Evolutionary conservation across 345 rosid genomes (phyloP).

Genomic region (Pugionium dolabratum): DNA sequence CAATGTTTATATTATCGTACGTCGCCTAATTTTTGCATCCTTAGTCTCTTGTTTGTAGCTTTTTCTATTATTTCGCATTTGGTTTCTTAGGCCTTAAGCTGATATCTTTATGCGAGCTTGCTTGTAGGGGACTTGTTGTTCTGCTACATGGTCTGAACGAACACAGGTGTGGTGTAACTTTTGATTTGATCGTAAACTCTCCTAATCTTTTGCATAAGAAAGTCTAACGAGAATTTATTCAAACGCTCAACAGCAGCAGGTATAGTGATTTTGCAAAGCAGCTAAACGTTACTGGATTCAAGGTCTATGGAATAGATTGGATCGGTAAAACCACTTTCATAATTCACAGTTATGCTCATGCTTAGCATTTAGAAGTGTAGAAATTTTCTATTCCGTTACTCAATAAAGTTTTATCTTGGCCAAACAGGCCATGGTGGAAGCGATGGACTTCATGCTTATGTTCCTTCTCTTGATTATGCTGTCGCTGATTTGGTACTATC

Average conservation of each 20-base stretch:
- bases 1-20: not conserved
- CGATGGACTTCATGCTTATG: constrained; percentile 86
- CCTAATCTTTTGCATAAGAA: not conserved
- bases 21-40: not conserved
- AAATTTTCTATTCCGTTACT: not conserved
- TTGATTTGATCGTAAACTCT: constrained; percentile 14
- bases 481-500: constrained; percentile 67
- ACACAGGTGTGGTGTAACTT: constrained; percentile 63
- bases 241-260: constrained; percentile 58
- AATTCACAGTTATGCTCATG: not conserved
- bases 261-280: constrained; percentile 83
- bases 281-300: constrained; percentile 76
- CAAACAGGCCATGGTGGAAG: constrained; percentile 91
- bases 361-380: not conserved
- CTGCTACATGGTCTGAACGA: constrained; percentile 90
- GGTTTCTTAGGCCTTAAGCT: constrained; percentile 26
- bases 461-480: constrained; percentile 81
- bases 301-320: constrained; percentile 95
- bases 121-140: constrained; percentile 77
- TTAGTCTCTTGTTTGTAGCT: constrained; percentile 6
- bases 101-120: constrained; percentile 5
- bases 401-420: not conserved
- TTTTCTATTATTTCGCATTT: not conserved
- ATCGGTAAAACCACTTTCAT: constrained; percentile 55
- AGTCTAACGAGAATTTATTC: constrained; percentile 3